Conservation (phyloP, 176 grass and related monocot species). For the Melocanna baccifera region DNA sequence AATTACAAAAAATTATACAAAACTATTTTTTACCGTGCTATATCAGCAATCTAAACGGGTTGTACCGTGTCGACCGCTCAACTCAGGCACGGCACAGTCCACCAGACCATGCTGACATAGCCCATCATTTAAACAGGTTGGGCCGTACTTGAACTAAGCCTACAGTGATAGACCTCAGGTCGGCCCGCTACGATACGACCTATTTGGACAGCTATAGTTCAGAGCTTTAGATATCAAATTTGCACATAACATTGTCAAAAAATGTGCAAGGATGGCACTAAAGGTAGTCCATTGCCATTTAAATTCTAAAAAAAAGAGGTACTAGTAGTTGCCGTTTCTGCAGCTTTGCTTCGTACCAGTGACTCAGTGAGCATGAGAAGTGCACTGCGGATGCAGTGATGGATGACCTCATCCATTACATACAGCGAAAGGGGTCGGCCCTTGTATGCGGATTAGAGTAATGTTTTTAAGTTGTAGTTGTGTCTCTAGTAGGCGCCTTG, state of each 20-base stretch:
- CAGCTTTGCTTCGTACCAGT: not conserved
- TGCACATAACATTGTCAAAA: not conserved
- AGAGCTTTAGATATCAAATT: not conserved
- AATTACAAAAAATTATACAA: too few relatives aligned
- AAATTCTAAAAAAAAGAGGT: not conserved
- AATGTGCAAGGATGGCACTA: not conserved
- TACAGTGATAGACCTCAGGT: too few relatives aligned
- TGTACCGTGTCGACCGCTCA: too few relatives aligned
- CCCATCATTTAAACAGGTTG: too few relatives aligned
- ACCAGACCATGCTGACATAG: too few relatives aligned
- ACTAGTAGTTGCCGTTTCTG: not conserved
- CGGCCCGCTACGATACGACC: too few relatives aligned
- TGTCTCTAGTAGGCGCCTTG: not conserved
- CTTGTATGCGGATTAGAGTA: not conserved
- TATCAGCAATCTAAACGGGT: too few relatives aligned
- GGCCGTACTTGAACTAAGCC: too few relatives aligned
- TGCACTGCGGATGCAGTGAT: not conserved
- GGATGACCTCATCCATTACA: constrained; percentile 30
- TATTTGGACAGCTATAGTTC: too few relatives aligned
- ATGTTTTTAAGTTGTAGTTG: not conserved
- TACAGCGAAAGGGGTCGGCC: not conserved
- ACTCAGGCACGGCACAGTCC: too few relatives aligned
- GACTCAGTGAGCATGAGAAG: not conserved
- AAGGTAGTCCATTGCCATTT: not conserved
- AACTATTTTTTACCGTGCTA: too few relatives aligned